phyloP scores from a whole-genome alignment of 2,329 filamentous ascomycete genomes.

The Fonsecaea multimorphosa region DNA sequence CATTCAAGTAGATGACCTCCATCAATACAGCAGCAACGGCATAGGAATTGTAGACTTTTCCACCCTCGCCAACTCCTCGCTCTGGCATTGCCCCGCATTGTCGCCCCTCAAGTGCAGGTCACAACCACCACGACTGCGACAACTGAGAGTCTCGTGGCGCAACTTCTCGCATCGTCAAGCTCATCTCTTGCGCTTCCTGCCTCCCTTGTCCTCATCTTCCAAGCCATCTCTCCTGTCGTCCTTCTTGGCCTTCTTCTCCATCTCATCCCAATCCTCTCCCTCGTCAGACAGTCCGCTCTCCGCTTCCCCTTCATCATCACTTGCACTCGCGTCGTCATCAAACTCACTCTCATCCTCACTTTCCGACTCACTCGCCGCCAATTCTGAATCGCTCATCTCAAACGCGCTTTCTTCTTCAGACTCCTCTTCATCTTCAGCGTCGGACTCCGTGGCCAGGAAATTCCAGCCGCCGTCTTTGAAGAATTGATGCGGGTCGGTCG shows the following conservation, averaged over 20 bases:
- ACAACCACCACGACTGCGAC: background rate
- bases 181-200: slow-evolving; percentile 53
- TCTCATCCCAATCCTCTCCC: slow-evolving; percentile 43
- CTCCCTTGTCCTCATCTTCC: slow-evolving; percentile 47
- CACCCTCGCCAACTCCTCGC: background rate
- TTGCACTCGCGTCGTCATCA: slow-evolving; percentile 84
- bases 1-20: slow-evolving; percentile 1
- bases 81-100: background rate
- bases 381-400: slow-evolving; percentile 84
- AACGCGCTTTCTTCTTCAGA: slow-evolving; percentile 91
- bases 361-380: slow-evolving; percentile 70
- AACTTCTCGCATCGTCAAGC: background rate
- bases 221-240: slow-evolving; percentile 47
- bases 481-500: slow-evolving; percentile 90
- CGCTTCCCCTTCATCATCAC: slow-evolving; percentile 56
- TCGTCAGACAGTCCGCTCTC: slow-evolving; percentile 45
- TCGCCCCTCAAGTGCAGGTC: background rate
- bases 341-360: slow-evolving; percentile 91
- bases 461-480: slow-evolving; percentile 95
- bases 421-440: slow-evolving; percentile 77
- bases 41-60: background rate
- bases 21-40: slow-evolving; percentile 13
- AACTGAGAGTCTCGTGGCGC: background rate
- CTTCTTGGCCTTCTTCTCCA: slow-evolving; percentile 43
- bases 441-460: slow-evolving; percentile 85